These are phyloP conservation scores for Coemansia sp. DNA, from an alignment of 192 early-diverging fungal species.

Conservation along the genomic window DNA sequence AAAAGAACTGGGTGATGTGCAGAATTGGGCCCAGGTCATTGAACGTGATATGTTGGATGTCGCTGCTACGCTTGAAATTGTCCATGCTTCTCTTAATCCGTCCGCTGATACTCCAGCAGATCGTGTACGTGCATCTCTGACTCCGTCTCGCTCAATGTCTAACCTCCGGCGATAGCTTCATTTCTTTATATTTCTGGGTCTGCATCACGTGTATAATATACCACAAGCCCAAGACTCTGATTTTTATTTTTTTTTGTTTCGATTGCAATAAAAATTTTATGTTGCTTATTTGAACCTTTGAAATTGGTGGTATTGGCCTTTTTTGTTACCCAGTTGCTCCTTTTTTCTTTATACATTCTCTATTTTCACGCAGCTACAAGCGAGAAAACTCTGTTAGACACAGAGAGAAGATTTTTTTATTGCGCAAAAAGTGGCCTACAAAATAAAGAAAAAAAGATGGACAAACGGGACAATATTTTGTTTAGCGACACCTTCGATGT, in stretches of 20 bases:
- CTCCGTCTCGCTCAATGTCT: neutral
- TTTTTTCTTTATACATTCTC: too few relatives aligned
- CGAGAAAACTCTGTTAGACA: too few relatives aligned
- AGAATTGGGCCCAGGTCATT: constrained; percentile 82
- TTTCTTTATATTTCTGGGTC: neutral
- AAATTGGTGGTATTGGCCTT: too few relatives aligned
- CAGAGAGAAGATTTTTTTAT: too few relatives aligned
- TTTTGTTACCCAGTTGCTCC: too few relatives aligned
- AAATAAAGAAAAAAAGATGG: constrained; percentile 36
- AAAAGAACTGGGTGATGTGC: constrained; percentile 87
- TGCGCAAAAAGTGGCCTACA: neutral
- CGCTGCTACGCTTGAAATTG: constrained; percentile 62
- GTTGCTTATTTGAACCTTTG: too few relatives aligned
- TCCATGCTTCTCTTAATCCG: constrained; percentile 44
- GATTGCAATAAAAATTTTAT: constrained; percentile 8
- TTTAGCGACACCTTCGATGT: constrained; percentile 89
- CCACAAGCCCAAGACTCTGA: too few relatives aligned
- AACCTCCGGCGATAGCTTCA: neutral
- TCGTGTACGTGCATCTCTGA: neutral
- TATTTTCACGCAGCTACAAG: too few relatives aligned
- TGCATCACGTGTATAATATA: too few relatives aligned
- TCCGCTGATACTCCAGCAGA: neutral
- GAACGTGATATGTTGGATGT: constrained; percentile 80
- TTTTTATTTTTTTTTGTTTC: too few relatives aligned
- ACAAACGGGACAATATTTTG: constrained; percentile 73